Evolutionary conservation across 2,329 filamentous ascomycete species (phyloP).

Genomic region (Aspergillus arachidicola): DNA sequence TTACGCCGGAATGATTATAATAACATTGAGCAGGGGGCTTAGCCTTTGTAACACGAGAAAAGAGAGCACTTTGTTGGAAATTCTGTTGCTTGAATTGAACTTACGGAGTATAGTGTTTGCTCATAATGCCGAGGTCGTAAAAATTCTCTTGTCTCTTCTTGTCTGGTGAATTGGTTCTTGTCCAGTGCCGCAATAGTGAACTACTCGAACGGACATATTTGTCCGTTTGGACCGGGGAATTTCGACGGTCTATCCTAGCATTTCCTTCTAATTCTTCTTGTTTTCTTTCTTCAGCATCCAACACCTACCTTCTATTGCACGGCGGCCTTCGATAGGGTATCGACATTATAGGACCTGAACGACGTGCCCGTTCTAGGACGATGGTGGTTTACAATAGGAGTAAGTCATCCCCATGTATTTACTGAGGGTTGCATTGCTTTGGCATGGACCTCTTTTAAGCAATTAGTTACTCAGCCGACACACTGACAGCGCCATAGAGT

Average conservation of each 20-base stretch:
- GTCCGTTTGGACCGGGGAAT: too few species aligned
- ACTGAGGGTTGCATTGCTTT: neutral
- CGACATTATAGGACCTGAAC: too few species aligned
- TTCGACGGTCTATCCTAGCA: too few species aligned
- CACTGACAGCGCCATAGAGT: neutral
- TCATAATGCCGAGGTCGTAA: too few species aligned
- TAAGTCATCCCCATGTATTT: fast-evolving
- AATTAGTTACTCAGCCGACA: neutral
- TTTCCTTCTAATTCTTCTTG: too few species aligned
- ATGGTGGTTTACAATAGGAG: neutral
- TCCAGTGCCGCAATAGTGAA: neutral
- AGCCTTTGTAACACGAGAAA: neutral
- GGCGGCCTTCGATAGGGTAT: too few species aligned
- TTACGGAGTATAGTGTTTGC: too few species aligned
- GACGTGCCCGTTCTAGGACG: neutral
- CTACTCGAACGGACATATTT: neutral
- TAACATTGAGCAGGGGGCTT: neutral
- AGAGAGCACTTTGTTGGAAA: neutral
- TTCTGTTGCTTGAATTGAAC: too few species aligned
- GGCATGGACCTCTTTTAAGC: neutral
- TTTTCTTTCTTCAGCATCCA: too few species aligned
- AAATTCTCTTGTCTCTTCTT: too few species aligned
- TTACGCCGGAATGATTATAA: neutral
- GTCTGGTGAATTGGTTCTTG: too few species aligned
- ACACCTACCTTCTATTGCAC: too few species aligned